A percentile compares a stretch with the other conserved stretches of the same genome.
Conservation (phyloP, 1,284 basidiomycete genomes). For the Cryptococcus floricola region DNA sequence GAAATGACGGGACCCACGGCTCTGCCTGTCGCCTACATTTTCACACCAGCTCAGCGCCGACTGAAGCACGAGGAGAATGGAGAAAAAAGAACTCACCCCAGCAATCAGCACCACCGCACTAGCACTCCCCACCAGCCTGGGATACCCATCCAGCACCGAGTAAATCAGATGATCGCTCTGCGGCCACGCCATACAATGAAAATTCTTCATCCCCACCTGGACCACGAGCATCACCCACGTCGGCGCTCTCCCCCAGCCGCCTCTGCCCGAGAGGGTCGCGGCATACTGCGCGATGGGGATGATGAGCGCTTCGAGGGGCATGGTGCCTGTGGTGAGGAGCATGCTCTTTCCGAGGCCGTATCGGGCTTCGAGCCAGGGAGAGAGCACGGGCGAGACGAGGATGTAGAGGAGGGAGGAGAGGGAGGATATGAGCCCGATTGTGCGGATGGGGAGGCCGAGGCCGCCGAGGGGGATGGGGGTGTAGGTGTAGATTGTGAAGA, state of each 20-base stretch:
- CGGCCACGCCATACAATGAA: no score
- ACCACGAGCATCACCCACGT: slow-evolving; percentile 13
- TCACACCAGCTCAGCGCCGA: no score
- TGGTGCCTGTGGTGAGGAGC: slow-evolving; percentile 5
- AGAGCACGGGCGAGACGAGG: slow-evolving; percentile 15
- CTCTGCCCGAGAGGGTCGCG: slow-evolving; percentile 3
- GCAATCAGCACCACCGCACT: no score
- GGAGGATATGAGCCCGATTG: slow-evolving; percentile 20
- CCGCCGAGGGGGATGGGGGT: slow-evolving; percentile 18
- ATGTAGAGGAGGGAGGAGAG: slow-evolving; percentile 14
- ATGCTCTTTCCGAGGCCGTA: slow-evolving; percentile 12
- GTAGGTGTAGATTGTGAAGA: slow-evolving; percentile 25
- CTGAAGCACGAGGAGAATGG: no score
- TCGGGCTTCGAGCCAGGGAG: slow-evolving; percentile 13
- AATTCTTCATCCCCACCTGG: neutral
- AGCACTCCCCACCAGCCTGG: no score
- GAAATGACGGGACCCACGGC: no score
- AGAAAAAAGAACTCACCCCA: no score
- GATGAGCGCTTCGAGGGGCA: slow-evolving; percentile 13
- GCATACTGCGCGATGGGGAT: slow-evolving; percentile 19
- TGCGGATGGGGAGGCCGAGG: slow-evolving; percentile 20
- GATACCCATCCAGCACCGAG: no score
- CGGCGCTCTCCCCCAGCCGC: neutral
- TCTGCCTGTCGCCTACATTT: no score
- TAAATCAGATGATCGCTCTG: no score